Evolutionary conservation across 139 green algal species (phyloP), one percentile per base, ranked within the genome.

Genomic region (Marvania coccoides): DNA sequence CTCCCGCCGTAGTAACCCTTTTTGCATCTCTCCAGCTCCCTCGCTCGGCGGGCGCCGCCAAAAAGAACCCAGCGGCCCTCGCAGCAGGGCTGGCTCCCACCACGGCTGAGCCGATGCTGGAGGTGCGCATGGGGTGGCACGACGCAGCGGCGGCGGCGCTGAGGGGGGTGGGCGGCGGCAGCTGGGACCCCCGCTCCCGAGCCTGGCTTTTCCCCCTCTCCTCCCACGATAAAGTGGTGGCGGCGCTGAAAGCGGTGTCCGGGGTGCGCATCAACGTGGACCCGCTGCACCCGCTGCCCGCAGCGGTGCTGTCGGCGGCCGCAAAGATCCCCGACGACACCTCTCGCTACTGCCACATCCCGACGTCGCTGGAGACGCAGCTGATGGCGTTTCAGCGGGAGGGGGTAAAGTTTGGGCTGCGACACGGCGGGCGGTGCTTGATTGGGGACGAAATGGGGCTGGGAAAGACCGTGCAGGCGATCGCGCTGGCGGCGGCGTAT

Each of bases 391-490:
- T 87, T 53, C 81, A 90, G 73, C 75, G 81, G 0, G 78, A 87
- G 37, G 88, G 88, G 6, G 80, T 95, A n/a, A 60, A 70, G 53
- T 94, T 90, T 71, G 85, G 67, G 14, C 79, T 95, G 33, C 42
- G 55, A 5, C 71, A 66, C 1, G 88, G 88, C 10, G 88, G 88
- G 3, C 58, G 88, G 13, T 78, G 80, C 14, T 78, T 95, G 42
- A 77, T 95, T 6, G 87, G 79, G 34, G 78, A 85, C 47, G 78
- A 81, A 33, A 74, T 77, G 65, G 42, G 69, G 13, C 36, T 91
- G 34, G 88, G 87, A 36, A 95, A 95, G 77, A 94, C 87, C 13
- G 82, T 94, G 51, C 78, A 89, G 48, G 75, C 77, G 2, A 74
- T 83, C n/a, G 80, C 77, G 14, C 36, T 91, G 36, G 60, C 84